A percentile compares a stretch with the other conserved stretches of the same genome.
Conservation (phyloP, 129 eudicot genomes). For the Rutidosis leptorrhynchoides region DNA sequence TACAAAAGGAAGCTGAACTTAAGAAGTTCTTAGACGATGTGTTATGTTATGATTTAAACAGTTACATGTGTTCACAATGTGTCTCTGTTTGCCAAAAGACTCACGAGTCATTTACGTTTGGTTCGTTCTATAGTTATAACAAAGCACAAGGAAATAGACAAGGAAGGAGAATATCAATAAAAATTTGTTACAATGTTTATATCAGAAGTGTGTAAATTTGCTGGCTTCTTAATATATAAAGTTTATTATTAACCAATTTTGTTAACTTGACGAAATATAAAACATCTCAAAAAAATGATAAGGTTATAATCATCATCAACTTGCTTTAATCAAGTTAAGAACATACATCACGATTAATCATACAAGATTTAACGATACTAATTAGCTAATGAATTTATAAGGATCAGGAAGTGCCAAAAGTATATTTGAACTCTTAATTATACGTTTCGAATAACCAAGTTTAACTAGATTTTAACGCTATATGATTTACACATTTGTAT, state of each 20-base stretch:
- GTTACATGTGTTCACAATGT: conserved; percentile 6
- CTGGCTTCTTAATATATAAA: conserved; percentile 12
- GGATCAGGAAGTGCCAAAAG: no score
- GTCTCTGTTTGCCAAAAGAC: neutral
- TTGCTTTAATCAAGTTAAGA: no score
- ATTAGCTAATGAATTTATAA: no score
- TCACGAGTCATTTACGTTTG: neutral
- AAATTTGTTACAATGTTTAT: conserved; percentile 1
- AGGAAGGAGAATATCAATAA: conserved; percentile 37
- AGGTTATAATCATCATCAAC: neutral
- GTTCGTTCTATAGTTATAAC: conserved; percentile 18
- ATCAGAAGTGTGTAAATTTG: neutral
- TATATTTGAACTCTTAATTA: no score
- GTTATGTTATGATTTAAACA: neutral
- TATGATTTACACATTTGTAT: no score
- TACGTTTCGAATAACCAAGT: no score
- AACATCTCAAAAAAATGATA: neutral
- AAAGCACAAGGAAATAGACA: conserved; percentile 32
- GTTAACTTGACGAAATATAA: neutral
- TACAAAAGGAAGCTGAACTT: conserved; percentile 27
- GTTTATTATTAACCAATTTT: neutral
- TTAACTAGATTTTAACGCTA: no score
- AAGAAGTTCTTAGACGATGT: conserved; percentile 5
- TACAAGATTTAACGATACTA: no score
- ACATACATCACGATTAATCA: no score